These are phyloP conservation scores for Saccharomycopsis crataegensis DNA, from an alignment of 1,139 yeast species.

Conservation along the genomic window DNA sequence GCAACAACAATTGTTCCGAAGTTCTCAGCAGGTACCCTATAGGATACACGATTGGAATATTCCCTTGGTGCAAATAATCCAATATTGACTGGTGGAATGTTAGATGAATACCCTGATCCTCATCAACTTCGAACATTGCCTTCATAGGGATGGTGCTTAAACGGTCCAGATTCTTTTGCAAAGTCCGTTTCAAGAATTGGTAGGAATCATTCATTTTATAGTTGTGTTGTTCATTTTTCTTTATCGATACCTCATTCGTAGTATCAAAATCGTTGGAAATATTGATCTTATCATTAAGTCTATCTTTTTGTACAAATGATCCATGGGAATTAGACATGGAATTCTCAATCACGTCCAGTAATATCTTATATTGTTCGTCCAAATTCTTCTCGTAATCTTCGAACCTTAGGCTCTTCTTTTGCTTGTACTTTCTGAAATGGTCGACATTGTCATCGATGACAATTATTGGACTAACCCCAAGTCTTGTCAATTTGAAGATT, in stretches of 20 bases:
- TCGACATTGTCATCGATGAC: constrained; percentile 26
- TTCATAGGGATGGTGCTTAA: constrained; percentile 13
- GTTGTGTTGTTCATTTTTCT: neutral
- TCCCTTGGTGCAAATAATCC: constrained; percentile 9
- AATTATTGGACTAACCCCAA: constrained; percentile 36
- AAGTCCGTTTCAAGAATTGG: neutral
- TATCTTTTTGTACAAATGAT: constrained; percentile 1
- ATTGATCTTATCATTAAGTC: neutral
- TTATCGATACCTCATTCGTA: too few relatives aligned
- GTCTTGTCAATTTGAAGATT: constrained; percentile 30
- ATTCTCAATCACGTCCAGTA: constrained; percentile 14
- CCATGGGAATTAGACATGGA: constrained; percentile 8
- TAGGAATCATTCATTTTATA: neutral
- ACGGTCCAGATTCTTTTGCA: neutral
- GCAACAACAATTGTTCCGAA: constrained; percentile 8
- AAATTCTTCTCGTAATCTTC: constrained; percentile 2
- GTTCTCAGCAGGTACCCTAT: constrained; percentile 4
- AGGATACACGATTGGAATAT: constrained; percentile 17
- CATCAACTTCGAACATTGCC: constrained; percentile 13
- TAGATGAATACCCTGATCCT: constrained; percentile 2
- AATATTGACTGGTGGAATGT: constrained; percentile 10
- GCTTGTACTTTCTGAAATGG: neutral
- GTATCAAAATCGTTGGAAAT: neutral
- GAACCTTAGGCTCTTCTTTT: neutral
- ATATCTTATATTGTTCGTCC: constrained; percentile 8